Evolutionary conservation across 768 basidiomycete species (phyloP).

Genomic region (Dacryopinax spathularia): DNA sequence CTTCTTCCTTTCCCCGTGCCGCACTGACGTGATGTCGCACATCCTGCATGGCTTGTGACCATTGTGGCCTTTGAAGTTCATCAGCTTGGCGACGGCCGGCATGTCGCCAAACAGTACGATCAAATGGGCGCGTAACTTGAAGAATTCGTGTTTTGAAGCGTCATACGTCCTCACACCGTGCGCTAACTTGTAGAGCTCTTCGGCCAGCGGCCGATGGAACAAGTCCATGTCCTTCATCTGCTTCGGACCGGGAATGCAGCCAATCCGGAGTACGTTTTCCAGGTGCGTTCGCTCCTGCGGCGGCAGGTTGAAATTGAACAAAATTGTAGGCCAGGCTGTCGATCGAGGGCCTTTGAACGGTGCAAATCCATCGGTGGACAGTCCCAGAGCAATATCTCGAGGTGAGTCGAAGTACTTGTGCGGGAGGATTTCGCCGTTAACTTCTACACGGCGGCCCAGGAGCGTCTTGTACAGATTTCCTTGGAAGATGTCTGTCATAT

Average conservation of each 20-base stretch:
- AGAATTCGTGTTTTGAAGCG: conserved; percentile 14
- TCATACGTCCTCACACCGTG: conserved; percentile 24
- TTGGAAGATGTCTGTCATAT: conserved; percentile 29
- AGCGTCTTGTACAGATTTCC: conserved; percentile 22
- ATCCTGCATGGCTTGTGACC: conserved; percentile 25
- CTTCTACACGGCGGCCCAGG: conserved; percentile 14
- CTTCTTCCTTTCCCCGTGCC: background rate
- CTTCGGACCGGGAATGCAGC: conserved; percentile 35
- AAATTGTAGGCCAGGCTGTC: conserved; percentile 31
- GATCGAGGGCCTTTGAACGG: conserved; percentile 24
- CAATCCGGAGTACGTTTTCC: conserved; percentile 26
- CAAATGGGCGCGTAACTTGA: conserved; percentile 22
- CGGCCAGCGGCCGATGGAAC: conserved; percentile 26
- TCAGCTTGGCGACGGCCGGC: conserved; percentile 20
- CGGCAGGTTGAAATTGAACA: conserved; percentile 32
- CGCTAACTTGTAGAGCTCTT: conserved; percentile 26
- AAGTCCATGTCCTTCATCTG: conserved; percentile 30
- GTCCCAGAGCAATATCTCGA: conserved; percentile 31
- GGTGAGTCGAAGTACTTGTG: conserved; percentile 27
- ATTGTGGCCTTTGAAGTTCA: conserved; percentile 34
- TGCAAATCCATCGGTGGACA: conserved; percentile 33
- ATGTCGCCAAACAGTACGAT: conserved; percentile 24
- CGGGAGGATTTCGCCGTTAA: conserved; percentile 17
- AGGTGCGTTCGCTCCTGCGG: conserved; percentile 28
- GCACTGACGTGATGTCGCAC: conserved; percentile 24